Evolutionary conservation across 768 basidiomycete genomes (phyloP).

Genomic region (Suillus hirtellus): DNA sequence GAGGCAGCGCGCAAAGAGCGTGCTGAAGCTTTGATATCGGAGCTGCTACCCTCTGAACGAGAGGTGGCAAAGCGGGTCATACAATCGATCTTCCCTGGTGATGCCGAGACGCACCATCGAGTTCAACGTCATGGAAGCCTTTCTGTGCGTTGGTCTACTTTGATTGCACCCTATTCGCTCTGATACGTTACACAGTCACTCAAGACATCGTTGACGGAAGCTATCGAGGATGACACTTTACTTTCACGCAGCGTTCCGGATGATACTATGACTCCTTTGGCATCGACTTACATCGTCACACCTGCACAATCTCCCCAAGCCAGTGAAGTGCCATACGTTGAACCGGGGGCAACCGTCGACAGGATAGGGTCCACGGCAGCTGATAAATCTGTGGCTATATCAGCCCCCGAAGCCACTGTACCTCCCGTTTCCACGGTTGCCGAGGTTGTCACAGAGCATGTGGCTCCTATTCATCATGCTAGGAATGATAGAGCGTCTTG

Average conservation of each 20-base stretch:
- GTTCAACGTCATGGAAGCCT: constrained; percentile 61
- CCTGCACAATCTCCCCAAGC: neutral
- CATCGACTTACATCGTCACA: constrained; percentile 14
- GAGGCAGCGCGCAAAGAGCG: constrained; percentile 52
- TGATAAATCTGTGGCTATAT: constrained; percentile 3
- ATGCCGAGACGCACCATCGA: constrained; percentile 43
- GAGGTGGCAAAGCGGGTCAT: constrained; percentile 69
- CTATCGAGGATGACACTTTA: constrained; percentile 51
- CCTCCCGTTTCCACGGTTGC: constrained; percentile 11
- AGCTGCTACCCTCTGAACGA: constrained; percentile 59
- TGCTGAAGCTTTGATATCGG: constrained; percentile 56
- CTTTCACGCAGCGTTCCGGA: constrained; percentile 29
- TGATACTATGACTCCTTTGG: constrained; percentile 22
- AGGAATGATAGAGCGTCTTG: constrained; percentile 46
- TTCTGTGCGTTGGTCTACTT: constrained; percentile 42
- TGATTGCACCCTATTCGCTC: neutral
- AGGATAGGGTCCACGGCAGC: constrained; percentile 4
- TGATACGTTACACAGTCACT: constrained; percentile 37
- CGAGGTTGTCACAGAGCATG: constrained; percentile 9
- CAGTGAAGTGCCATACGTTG: constrained; percentile 1
- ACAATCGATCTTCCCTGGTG: constrained; percentile 59
- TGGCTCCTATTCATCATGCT: constrained; percentile 14
- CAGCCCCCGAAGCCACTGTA: constrained; percentile 6
- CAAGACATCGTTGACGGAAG: constrained; percentile 46
- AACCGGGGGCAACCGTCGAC: neutral